Base-by-base conservation (phyloP, 176 grass and related monocot species). In the Oryza glumipatula region DNA sequence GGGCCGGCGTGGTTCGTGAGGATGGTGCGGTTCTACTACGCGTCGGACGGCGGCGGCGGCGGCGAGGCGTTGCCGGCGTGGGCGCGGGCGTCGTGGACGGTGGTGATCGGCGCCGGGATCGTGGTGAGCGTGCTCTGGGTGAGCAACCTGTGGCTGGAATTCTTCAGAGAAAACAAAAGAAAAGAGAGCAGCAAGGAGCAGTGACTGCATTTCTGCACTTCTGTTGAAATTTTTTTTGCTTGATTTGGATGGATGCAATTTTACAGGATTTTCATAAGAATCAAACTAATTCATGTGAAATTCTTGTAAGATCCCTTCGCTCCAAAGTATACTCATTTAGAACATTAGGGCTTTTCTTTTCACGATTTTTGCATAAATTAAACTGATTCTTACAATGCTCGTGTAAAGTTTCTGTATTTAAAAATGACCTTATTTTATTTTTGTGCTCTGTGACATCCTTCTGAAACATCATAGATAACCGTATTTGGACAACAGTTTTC, bases 51-150 rank as follows among this genome's bases (percentile, higher is more conserved):
- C 16, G 67, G 75, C 7, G 35, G 35, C 35, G 67, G 75, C 9
- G 35, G 80, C 2, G 63, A 61, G 43, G 84, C 58, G 17, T 83
- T 97, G 79, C 92, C 88, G 10, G 60, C 73, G 76, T 94, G 95
- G 95, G 72, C 80, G 43, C 88, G 90, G 80, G 65, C 45, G 45
- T 91, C 90, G 19, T 97, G 90, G 92, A 88, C 90, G 47, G 73
- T 93, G 63, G 92, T 97, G 38, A 91, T 97, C 33, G 90, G 92
- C 21, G 67, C 43, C 4, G 90, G 88, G 12, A 98, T 98, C 16
- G 12, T 74, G 67, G 67, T 93, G 11, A 97, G 95, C 67, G 77
- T 92, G 71, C 15, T 97, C 15, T 97, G 92, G 90, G 91, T 97
- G 74, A 81, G 68, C 52, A 97, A 92, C 65, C 85, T 91, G 17